These are phyloP conservation scores for Eleusine indica DNA, from an alignment of 176 grass and related monocot species.

Conservation along the genomic window DNA sequence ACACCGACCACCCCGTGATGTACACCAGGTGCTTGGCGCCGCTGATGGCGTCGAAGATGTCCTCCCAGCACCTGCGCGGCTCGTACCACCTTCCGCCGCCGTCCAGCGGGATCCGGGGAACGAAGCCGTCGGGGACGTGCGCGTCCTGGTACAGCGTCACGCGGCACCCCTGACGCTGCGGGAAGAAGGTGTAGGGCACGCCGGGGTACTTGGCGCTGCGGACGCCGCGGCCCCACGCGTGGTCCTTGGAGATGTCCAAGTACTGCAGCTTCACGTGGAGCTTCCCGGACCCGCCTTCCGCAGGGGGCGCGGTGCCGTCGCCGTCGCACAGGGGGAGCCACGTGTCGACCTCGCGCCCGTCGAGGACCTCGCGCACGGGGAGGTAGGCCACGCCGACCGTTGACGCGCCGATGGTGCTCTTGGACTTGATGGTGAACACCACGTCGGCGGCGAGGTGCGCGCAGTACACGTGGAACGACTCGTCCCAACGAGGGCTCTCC, in stretches of 20 bases:
- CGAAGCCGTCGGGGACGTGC: constrained; percentile 56
- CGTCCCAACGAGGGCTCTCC: constrained; percentile 49
- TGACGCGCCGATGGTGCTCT: constrained; percentile 49
- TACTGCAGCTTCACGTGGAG: constrained; percentile 67
- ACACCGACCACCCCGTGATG: constrained; percentile 62
- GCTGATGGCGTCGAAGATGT: constrained; percentile 59
- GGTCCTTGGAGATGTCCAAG: constrained; percentile 57
- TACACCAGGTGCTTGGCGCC: constrained; percentile 56
- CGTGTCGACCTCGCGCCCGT: constrained; percentile 38
- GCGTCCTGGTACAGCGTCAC: constrained; percentile 71
- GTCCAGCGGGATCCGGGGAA: constrained; percentile 55
- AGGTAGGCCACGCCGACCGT: constrained; percentile 55
- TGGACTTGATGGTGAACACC: constrained; percentile 57
- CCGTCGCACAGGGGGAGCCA: constrained; percentile 47
- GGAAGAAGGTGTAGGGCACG: constrained; percentile 74
- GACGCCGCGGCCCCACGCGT: constrained; percentile 49
- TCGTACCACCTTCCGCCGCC: constrained; percentile 44
- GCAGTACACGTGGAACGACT: constrained; percentile 81
- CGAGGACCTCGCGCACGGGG: constrained; percentile 48
- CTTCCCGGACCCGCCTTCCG: constrained; percentile 6
- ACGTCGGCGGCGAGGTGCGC: constrained; percentile 68
- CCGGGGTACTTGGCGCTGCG: constrained; percentile 54
- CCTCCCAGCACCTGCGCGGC: constrained; percentile 67
- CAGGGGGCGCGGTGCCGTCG: constrained; percentile 18
- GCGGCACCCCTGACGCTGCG: constrained; percentile 51